Evolutionary conservation across 2,329 filamentous ascomycete genomes (phyloP).

Genomic region (Phialophora verrucosa): DNA sequence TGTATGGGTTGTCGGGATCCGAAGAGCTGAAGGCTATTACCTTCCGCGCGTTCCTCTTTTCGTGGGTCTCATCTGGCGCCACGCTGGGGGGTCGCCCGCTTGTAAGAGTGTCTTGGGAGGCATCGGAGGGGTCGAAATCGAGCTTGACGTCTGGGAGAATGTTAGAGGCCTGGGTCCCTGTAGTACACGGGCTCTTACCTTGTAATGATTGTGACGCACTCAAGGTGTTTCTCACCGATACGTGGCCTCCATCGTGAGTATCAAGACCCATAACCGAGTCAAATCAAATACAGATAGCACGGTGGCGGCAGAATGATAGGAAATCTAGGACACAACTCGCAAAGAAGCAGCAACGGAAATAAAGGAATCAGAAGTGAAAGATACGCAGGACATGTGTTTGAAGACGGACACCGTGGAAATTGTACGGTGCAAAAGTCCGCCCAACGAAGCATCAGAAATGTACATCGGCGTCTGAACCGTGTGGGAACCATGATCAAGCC

Average conservation of each 20-base stretch:
- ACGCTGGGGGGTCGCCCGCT: slow-evolving; percentile 12
- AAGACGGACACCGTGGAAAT: slow-evolving; percentile 5
- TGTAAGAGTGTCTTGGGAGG: slow-evolving; percentile 19
- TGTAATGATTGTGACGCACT: background rate
- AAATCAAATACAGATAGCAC: background rate
- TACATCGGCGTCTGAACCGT: background rate
- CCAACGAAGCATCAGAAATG: slow-evolving; percentile 5
- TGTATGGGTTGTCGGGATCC: slow-evolving; percentile 41
- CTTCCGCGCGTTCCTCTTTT: slow-evolving; percentile 27
- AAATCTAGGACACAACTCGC: background rate
- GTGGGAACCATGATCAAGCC: slow-evolving; percentile 1
- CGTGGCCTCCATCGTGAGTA: background rate
- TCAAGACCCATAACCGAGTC: slow-evolving; percentile 24
- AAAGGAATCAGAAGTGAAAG: background rate
- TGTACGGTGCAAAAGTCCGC: background rate
- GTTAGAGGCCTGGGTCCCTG: background rate
- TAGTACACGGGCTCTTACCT: background rate
- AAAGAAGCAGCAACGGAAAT: background rate
- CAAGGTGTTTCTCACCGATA: slow-evolving; percentile 11
- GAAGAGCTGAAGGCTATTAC: slow-evolving; percentile 35
- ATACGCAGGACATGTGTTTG: background rate
- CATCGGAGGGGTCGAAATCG: slow-evolving; percentile 8
- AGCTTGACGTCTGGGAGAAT: background rate
- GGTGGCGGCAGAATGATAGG: background rate
- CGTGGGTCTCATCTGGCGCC: slow-evolving; percentile 20